These are phyloP conservation scores for Calonectria honghensis DNA, from an alignment of 2,329 filamentous ascomycete genomes.

Conservation along the genomic window DNA sequence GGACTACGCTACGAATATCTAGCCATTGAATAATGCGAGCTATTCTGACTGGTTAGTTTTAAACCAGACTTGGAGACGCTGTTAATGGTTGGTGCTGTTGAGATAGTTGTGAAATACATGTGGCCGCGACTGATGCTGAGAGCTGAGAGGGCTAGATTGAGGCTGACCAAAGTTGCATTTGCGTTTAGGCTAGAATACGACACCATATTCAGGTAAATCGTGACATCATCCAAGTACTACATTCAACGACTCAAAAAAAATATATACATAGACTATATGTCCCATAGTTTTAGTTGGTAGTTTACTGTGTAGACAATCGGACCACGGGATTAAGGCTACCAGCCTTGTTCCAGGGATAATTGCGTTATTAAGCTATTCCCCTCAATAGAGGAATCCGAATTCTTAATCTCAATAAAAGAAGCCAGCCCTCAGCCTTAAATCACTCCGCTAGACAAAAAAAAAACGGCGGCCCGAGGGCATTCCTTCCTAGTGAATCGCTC, in stretches of 20 bases:
- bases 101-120: no score
- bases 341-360: background rate
- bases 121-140: no score
- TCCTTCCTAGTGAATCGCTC: constrained; percentile 34
- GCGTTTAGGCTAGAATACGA: no score
- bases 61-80: no score
- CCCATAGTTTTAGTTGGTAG: background rate
- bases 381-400: background rate
- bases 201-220: no score
- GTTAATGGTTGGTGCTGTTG: no score
- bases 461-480: constrained; percentile 38
- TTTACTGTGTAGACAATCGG: background rate
- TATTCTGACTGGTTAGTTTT: no score
- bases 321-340: background rate
- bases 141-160: background rate
- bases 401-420: constrained; percentile 16
- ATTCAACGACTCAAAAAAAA: background rate
- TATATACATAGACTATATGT: background rate
- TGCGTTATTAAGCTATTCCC: background rate
- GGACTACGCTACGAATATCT: no score
- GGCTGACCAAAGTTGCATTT: background rate
- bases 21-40: no score
- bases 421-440: constrained; percentile 32
- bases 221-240: no score
- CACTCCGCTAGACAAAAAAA: constrained; percentile 43